Evolutionary conservation across 345 rosid genomes (phyloP).

Genomic region (Citrus sp.): DNA sequence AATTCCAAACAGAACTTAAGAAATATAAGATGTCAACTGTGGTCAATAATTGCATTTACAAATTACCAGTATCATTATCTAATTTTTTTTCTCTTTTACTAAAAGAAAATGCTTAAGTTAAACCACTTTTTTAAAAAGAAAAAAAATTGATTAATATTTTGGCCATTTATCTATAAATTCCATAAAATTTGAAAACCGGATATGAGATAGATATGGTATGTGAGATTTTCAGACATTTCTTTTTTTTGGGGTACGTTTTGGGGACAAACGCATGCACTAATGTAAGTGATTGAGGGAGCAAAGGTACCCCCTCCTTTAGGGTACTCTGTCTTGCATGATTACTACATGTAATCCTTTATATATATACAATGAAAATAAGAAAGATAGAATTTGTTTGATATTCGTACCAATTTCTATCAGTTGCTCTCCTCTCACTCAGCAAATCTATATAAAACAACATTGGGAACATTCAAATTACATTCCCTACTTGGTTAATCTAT

Average conservation of each 20-base stretch:
- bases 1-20: too few relatives aligned
- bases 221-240: neutral
- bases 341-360: neutral
- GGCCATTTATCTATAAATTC: too few relatives aligned
- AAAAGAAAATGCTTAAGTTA: too few relatives aligned
- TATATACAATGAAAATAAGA: neutral
- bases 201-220: neutral
- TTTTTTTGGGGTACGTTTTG: neutral
- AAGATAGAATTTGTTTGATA: neutral
- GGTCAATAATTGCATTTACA: too few relatives aligned
- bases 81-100: too few relatives aligned
- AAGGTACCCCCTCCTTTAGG: neutral
- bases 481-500: neutral
- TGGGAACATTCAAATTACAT: neutral
- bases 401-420: neutral
- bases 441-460: neutral
- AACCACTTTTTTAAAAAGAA: too few relatives aligned
- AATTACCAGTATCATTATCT: too few relatives aligned
- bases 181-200: too few relatives aligned
- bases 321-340: slow-evolving; percentile 8
- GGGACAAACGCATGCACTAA: slow-evolving; percentile 14
- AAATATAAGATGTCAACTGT: fast-evolving
- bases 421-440: neutral
- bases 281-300: slow-evolving; percentile 10
- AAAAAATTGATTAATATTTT: too few relatives aligned